These are phyloP conservation scores for Hyaloscypha hepaticicola DNA, from an alignment of 495 filamentous ascomycete species.

Conservation along the genomic window DNA sequence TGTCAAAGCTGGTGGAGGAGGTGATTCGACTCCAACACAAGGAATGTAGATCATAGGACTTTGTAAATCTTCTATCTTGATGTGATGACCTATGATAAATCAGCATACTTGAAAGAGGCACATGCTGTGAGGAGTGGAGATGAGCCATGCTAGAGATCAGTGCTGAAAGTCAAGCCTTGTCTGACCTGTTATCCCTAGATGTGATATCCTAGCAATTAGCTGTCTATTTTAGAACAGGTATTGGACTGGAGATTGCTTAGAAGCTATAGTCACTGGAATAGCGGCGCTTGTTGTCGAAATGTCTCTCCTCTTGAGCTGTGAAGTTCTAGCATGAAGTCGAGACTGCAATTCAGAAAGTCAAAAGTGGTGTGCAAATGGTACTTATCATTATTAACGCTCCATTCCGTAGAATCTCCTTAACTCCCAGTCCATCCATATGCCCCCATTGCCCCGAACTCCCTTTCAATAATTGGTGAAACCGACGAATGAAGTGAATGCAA, in stretches of 20 bases:
- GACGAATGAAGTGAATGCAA: background rate
- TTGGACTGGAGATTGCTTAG: background rate
- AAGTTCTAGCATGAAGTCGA: background rate
- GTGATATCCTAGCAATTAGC: background rate
- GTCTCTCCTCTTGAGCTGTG: background rate
- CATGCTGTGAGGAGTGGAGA: too few relatives aligned
- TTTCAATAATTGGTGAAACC: background rate
- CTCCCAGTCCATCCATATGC: background rate
- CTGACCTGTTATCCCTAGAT: too few relatives aligned
- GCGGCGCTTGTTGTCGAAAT: background rate
- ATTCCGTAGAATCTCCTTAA: background rate
- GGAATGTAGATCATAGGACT: background rate
- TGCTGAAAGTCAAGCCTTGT: too few relatives aligned
- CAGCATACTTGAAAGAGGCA: background rate
- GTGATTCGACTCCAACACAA: background rate
- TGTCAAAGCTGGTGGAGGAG: background rate
- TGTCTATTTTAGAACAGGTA: background rate
- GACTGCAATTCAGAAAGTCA: background rate
- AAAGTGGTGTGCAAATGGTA: slow-evolving; percentile 1
- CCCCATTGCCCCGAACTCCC: background rate
- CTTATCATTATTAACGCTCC: slow-evolving; percentile 6
- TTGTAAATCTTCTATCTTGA: background rate
- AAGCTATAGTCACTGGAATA: background rate
- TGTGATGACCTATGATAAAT: background rate
- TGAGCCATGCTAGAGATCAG: too few relatives aligned